These are phyloP conservation scores for Gaillardinia entomophila DNA, from an alignment of 805 yeast genomes.

Conservation along the genomic window DNA sequence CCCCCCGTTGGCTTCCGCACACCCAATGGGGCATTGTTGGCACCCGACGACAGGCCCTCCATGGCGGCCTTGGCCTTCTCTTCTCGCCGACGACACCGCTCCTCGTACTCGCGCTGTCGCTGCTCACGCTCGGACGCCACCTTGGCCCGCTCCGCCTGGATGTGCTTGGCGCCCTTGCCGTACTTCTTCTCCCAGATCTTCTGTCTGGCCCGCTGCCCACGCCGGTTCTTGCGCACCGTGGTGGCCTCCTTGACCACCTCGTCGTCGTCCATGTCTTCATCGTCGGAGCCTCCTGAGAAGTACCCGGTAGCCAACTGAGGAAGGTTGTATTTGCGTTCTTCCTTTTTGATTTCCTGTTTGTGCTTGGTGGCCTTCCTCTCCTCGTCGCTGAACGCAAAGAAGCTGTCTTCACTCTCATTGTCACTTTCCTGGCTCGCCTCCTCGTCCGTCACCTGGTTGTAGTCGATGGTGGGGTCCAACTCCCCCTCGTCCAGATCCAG, in stretches of 20 bases:
- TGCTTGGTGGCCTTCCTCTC: slow-evolving; percentile 10
- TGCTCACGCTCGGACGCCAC: slow-evolving; percentile 50
- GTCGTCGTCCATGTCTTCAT: slow-evolving; percentile 43
- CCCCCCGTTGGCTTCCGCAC: slow-evolving; percentile 15
- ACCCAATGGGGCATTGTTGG: slow-evolving; percentile 35
- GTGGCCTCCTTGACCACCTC: slow-evolving; percentile 48
- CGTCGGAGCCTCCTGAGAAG: slow-evolving; percentile 78
- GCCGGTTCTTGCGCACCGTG: slow-evolving; percentile 70
- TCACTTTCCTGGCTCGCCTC: slow-evolving; percentile 41
- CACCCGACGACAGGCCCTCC: slow-evolving; percentile 30
- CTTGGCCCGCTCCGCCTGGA: slow-evolving; percentile 58
- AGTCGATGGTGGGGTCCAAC: slow-evolving; percentile 34
- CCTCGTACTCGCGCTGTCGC: slow-evolving; percentile 63
- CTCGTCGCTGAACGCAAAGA: slow-evolving; percentile 22
- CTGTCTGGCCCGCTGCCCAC: slow-evolving; percentile 97
- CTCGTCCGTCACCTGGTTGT: slow-evolving; percentile 62
- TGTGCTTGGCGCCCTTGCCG: slow-evolving; percentile 80
- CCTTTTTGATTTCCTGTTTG: slow-evolving; percentile 14
- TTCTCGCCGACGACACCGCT: slow-evolving; percentile 63
- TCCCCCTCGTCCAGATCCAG: slow-evolving; percentile 37
- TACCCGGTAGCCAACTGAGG: slow-evolving; percentile 80
- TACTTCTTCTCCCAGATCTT: slow-evolving; percentile 93
- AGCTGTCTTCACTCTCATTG: slow-evolving; percentile 9
- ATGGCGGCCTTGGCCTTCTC: slow-evolving; percentile 36
- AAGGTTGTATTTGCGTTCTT: slow-evolving; percentile 29